phyloP scores from a whole-genome alignment of 768 basidiomycete species.

The Pilatotrama ljubarskyi region DNA sequence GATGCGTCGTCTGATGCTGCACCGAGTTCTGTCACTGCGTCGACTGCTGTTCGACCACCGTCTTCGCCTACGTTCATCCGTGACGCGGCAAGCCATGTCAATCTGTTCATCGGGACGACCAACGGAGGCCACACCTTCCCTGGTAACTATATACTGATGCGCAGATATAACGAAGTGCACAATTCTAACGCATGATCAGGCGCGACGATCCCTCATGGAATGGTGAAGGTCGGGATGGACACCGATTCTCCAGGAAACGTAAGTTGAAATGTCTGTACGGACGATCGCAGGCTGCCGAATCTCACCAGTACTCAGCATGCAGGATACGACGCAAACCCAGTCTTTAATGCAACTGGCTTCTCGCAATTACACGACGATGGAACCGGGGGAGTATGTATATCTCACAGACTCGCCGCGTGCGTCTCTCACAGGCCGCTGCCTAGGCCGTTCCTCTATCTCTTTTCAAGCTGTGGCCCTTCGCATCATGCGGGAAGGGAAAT shows the following conservation, averaged over 20 bases:
- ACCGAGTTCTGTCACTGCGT: not conserved
- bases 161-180: too few relatives aligned
- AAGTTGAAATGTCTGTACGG: not conserved
- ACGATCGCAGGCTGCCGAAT: too few relatives aligned
- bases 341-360: conserved; percentile 50
- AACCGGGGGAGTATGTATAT: conserved; percentile 51
- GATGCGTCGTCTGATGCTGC: not conserved
- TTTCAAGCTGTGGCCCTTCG: conserved; percentile 61
- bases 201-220: conserved; percentile 64
- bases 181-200: conserved; percentile 45
- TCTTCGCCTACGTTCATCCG: conserved; percentile 4
- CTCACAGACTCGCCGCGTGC: too few relatives aligned
- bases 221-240: conserved; percentile 68
- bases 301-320: conserved; percentile 32
- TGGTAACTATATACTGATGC: conserved; percentile 37
- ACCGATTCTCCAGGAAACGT: conserved; percentile 52
- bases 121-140: conserved; percentile 69
- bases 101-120: conserved; percentile 63
- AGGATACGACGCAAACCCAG: conserved; percentile 39
- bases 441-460: conserved; percentile 50
- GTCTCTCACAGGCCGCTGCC: not conserved
- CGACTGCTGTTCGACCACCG: not conserved
- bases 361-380: conserved; percentile 66
- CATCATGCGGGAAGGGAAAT: conserved; percentile 39
- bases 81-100: conserved; percentile 40